phyloP scores from a whole-genome alignment of 108 stramenopile species.

The Chaetoceros tenuissimus region DNA sequence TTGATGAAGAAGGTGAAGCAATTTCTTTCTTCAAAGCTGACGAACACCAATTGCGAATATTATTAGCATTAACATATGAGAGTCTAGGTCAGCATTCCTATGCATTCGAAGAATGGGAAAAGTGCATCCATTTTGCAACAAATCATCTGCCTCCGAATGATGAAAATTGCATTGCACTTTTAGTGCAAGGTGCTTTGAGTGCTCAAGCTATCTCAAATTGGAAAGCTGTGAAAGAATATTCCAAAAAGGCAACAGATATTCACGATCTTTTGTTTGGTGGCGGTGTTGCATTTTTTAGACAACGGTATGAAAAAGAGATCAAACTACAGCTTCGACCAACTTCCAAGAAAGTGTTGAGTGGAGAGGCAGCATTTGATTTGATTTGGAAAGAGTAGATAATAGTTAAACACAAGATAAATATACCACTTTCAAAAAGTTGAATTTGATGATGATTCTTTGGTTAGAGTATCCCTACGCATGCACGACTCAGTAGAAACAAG shows the following conservation, averaged over 20 bases:
- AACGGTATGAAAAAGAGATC: slow-evolving; percentile 53
- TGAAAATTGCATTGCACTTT: slow-evolving; percentile 46
- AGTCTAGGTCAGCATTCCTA: slow-evolving; percentile 29
- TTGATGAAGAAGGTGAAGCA: slow-evolving; percentile 20
- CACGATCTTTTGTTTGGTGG: slow-evolving; percentile 67
- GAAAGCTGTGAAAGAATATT: slow-evolving; percentile 32
- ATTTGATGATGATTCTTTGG: too few relatives aligned
- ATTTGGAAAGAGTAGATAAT: not conserved
- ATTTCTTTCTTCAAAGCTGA: slow-evolving; percentile 58
- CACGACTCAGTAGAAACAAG: too few relatives aligned
- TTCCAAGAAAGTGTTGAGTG: not conserved
- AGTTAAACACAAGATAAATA: too few relatives aligned
- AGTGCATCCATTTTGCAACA: slow-evolving; percentile 44
- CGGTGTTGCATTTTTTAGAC: slow-evolving; percentile 41
- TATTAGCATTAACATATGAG: slow-evolving; percentile 66
- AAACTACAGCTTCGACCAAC: slow-evolving; percentile 29
- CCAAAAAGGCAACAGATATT: slow-evolving; percentile 38
- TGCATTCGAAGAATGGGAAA: slow-evolving; percentile 50
- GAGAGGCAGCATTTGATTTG: not conserved
- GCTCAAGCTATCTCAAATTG: slow-evolving; percentile 22
- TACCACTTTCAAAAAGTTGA: too few relatives aligned
- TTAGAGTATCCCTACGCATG: too few relatives aligned
- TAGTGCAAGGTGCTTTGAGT: slow-evolving; percentile 58
- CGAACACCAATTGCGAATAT: slow-evolving; percentile 51
- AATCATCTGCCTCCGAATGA: slow-evolving; percentile 53